Base-by-base conservation (phyloP, 2,329 filamentous ascomycete species). In the Venturia effusa region DNA sequence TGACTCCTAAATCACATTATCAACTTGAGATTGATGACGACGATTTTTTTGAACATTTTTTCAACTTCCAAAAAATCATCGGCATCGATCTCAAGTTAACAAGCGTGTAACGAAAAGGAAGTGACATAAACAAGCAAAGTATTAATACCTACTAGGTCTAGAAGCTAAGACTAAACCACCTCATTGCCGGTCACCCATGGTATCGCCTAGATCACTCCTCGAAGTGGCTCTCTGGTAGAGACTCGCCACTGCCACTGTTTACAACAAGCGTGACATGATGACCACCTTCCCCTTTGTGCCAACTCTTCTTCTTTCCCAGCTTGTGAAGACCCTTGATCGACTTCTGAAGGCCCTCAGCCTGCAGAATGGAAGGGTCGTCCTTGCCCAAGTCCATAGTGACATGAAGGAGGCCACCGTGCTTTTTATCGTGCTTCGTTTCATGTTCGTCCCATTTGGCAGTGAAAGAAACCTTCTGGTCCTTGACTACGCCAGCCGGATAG, bases 401-500 rank as follows among this genome's bases (percentile, higher is more conserved):
- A 24, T 65, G 43, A 32, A 66, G 32, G 6, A 48, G 1, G 39
- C 63, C 43, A 37, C 61, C 45, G 37, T 59, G 22, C 32, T 41
- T 63, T 39, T 64, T 32, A 22, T 54, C 40, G 40, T 65, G 45
- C 34, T 54, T 40, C 27, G 24, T 40, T 57, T 64, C 63, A 17
- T 40, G 11, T 48, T 45, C 34, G 7, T 19, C 55, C 72, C 73
- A 74, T 22, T 68, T 63, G 27, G 68, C 65, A 3, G 64, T 67
- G 32, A 75, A 62, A 17, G 65, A 57, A 37, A 75, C 62, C 24
- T 72, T 71, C 22, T 76, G 37, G 15, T 64, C 37, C 7, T 34
- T 40, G 3, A 82, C 71, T 1, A 78, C 72, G 1, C 87, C 86
- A 1, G 83, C 80, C 0, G 87, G 87, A 72, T 86, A 88, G 10